phyloP scores from a whole-genome alignment of 768 basidiomycete species.

The Trametes coccinea region DNA sequence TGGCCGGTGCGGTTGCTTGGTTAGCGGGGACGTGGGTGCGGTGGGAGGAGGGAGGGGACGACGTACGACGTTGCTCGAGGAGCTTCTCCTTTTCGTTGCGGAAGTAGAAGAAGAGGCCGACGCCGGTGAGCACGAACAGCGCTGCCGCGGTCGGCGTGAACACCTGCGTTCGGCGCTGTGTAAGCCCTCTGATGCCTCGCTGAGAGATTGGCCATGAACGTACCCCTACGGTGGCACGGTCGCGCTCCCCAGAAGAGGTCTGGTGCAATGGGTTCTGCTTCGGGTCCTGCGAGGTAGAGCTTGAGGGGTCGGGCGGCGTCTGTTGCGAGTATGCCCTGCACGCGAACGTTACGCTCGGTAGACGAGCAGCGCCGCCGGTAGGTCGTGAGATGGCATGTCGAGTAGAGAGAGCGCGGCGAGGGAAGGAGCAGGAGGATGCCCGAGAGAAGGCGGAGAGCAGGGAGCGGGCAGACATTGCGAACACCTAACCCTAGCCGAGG shows the following conservation, averaged over 20 bases:
- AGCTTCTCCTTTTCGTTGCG: constrained; percentile 80
- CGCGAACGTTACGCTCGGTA: not conserved
- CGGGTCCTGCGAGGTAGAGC: constrained; percentile 1
- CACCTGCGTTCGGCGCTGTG: constrained; percentile 52
- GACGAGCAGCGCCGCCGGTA: too few species aligned
- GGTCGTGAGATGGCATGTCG: not conserved
- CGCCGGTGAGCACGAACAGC: constrained; percentile 80
- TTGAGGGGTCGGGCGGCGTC: not conserved
- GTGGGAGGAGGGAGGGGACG: not conserved
- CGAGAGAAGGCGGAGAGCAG: constrained; percentile 8
- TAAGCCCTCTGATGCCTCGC: not conserved
- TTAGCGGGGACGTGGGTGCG: not conserved
- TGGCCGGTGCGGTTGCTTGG: constrained; percentile 30
- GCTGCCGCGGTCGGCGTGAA: constrained; percentile 87
- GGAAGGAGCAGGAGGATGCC: constrained; percentile 5
- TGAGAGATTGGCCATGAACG: not conserved
- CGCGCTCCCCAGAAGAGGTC: constrained; percentile 23
- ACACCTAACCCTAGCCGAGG: constrained; percentile 18
- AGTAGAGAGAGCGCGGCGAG: not conserved
- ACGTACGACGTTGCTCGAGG: constrained; percentile 71
- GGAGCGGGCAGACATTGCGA: constrained; percentile 16
- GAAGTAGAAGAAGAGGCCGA: constrained; percentile 87
- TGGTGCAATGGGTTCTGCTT: constrained; percentile 17
- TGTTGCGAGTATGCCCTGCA: constrained; percentile 20
- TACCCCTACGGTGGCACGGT: constrained; percentile 26